Percentiles rank a stretch among this genome's conserved stretches.
These are phyloP conservation scores for Serpula lacrymans DNA, from an alignment of 768 basidiomycete species.

Conservation along the genomic window DNA sequence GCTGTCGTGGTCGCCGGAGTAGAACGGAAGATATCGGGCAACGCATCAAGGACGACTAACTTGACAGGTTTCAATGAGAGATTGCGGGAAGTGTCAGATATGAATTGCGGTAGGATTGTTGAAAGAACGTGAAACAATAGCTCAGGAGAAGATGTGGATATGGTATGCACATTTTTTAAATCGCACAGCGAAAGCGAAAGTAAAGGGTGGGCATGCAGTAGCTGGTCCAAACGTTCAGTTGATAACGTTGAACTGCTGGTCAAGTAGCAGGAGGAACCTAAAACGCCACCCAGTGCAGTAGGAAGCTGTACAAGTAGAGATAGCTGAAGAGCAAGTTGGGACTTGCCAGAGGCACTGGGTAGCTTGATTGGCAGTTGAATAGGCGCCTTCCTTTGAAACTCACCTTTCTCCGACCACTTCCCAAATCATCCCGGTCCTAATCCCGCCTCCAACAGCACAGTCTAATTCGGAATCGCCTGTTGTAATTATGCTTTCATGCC, in stretches of 20 bases:
- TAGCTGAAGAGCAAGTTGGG: constrained; percentile 85
- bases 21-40: constrained; percentile 81
- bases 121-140: constrained; percentile 55
- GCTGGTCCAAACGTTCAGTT: constrained; percentile 65
- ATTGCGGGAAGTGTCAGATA: constrained; percentile 31
- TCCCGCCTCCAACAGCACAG: constrained; percentile 69
- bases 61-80: constrained; percentile 55
- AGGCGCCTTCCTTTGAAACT: constrained; percentile 12
- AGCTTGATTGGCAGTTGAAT: not conserved
- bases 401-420: constrained; percentile 91
- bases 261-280: constrained; percentile 73
- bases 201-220: constrained; percentile 48
- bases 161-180: constrained; percentile 60
- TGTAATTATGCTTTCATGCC: constrained; percentile 51
- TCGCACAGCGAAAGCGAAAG: constrained; percentile 41
- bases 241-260: constrained; percentile 70
- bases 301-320: constrained; percentile 78
- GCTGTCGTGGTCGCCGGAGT: constrained; percentile 53
- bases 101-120: constrained; percentile 49
- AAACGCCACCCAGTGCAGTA: constrained; percentile 48
- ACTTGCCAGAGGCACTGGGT: constrained; percentile 88
- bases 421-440: constrained; percentile 78
- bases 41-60: constrained; percentile 82
- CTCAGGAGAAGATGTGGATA: constrained; percentile 51
- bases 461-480: constrained; percentile 77